Evolutionary conservation across 805 yeast species (phyloP), one percentile per base, ranked within the genome.

Genomic region (Cyberlindnera maclurae): DNA sequence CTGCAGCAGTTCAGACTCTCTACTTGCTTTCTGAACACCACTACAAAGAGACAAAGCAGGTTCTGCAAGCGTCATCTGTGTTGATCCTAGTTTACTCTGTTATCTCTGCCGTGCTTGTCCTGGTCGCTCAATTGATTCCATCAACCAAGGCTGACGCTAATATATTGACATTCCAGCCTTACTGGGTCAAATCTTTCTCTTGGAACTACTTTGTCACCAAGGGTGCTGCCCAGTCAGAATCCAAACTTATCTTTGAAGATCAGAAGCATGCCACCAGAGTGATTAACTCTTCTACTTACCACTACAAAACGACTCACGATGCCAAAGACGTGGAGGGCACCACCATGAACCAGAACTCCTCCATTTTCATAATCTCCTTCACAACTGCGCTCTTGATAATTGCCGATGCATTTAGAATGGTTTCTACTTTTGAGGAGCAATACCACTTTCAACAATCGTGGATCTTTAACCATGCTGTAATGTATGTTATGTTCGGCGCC

Each of bases 401-500:
- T 30, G 75, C 77, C 15, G 67, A 79, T 17, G 46, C 74, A 27
- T 63, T 69, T 47, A 64, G 85, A 59, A 58, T 70, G 44, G 63
- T 76, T 34, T 68, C 72, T 17, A 54, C 69, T 30, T 73, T 76
- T 47, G 41, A 53, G 22, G 45, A 51, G 17, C 65, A 52, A 39
- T 43, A 47, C 29, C 51, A 49, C 58, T 49, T 45, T 6, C 52
- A 57, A 20, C 57, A 64, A 50, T 57, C 67, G 20, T 68, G 73
- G 70, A 64, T 75, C 28, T 65, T 65, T 52, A 61, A 67, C 40
- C 75, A 79, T n/a, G 73, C 72, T 34, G 78, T 75, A 20, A 75
- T 79, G 77, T 82, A 79, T 57, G 67, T 78, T 24, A 60, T 74
- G 46, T 82, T 83, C 73, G 89, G 89, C 34, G 76, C 70, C 9